A percentile compares a stretch with the other conserved stretches of the same genome.
phyloP scores from a whole-genome alignment of 2,329 filamentous ascomycete species.

The Coniochaeta ligniaria region DNA sequence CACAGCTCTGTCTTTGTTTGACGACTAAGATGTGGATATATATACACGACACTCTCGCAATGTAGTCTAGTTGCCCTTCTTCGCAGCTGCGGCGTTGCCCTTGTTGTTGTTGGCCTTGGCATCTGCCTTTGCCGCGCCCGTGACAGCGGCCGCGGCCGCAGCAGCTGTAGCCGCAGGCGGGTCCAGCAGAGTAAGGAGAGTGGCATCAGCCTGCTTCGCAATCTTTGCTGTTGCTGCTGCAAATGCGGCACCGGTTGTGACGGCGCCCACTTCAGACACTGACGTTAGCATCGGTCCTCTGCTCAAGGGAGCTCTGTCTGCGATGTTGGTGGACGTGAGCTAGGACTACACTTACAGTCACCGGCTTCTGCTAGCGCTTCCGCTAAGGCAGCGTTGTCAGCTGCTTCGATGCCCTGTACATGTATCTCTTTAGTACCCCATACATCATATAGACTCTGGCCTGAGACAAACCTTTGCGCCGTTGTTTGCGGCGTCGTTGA shows the following conservation, averaged over 20 bases:
- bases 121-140: not conserved
- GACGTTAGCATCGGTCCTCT: not conserved
- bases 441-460: not conserved
- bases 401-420: not conserved
- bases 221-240: not conserved
- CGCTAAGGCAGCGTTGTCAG: not conserved
- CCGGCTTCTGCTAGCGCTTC: not conserved
- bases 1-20: not conserved
- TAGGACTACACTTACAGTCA: not conserved
- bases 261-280: not conserved
- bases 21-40: not conserved
- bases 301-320: too few species aligned
- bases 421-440: not conserved
- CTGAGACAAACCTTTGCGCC: not conserved
- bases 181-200: not conserved
- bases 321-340: not conserved
- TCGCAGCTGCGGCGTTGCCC: not conserved
- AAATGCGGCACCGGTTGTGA: constrained; percentile 1
- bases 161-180: not conserved
- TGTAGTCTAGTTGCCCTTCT: not conserved
- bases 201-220: not conserved
- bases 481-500: constrained; percentile 1
- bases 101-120: not conserved
- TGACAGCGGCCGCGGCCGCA: not conserved
- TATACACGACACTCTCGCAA: not conserved